phyloP scores from a whole-genome alignment of 495 filamentous ascomycete genomes.

The Delitschia confertaspora region DNA sequence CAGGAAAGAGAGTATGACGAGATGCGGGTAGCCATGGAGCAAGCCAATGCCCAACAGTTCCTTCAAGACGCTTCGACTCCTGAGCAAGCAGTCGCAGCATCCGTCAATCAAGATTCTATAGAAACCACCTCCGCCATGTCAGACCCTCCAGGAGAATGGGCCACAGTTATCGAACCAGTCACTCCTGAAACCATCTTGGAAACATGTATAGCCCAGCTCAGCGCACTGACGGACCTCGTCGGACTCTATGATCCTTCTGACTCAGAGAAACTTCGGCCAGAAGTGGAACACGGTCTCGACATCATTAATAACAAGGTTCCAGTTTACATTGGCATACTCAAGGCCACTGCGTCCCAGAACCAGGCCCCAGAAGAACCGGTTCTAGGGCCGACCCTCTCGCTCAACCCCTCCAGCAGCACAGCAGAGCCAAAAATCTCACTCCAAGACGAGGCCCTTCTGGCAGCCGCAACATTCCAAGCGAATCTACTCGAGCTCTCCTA shows the following conservation, averaged over 20 bases:
- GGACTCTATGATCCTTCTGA: constrained; percentile 9
- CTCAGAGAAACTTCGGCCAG: constrained; percentile 36
- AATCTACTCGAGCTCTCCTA: constrained; percentile 50
- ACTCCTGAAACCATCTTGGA: constrained; percentile 56
- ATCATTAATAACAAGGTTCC: constrained; percentile 40
- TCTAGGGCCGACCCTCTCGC: constrained; percentile 15
- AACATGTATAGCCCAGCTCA: constrained; percentile 53
- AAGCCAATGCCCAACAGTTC: constrained; percentile 32
- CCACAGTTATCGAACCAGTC: constrained; percentile 51
- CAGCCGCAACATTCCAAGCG: constrained; percentile 45
- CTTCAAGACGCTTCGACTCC: constrained; percentile 20
- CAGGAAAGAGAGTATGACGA: constrained; percentile 52
- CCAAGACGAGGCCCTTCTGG: constrained; percentile 45
- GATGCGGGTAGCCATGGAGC: constrained; percentile 38
- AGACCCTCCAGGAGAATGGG: constrained; percentile 48
- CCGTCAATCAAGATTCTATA: constrained; percentile 22
- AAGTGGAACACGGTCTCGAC: constrained; percentile 32
- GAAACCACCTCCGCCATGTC: constrained; percentile 31
- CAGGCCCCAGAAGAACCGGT: constrained; percentile 1
- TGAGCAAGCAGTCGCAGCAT: constrained; percentile 10
- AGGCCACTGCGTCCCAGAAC: neutral
- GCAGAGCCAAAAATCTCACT: constrained; percentile 10
- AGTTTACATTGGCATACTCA: constrained; percentile 35
- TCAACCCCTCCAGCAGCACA: neutral
- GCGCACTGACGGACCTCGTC: constrained; percentile 46